Evolutionary conservation across 2,329 filamentous ascomycete species (phyloP).

Genomic region (Huntiella bhutanensis): DNA sequence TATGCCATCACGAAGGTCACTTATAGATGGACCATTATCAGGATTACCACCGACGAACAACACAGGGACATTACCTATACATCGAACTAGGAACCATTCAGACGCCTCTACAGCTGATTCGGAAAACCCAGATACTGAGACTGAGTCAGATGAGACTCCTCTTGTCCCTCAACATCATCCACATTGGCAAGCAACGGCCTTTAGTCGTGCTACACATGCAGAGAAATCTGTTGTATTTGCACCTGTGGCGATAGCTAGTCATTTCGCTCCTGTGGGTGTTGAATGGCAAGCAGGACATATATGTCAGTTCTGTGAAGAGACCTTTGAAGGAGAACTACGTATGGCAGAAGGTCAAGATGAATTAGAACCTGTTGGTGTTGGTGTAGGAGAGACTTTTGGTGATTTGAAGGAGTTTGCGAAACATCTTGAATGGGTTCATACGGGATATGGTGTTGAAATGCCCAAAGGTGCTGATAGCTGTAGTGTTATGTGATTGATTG

Average conservation of each 20-base stretch:
- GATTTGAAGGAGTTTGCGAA: slow-evolving; percentile 30
- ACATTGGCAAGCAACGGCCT: slow-evolving; percentile 34
- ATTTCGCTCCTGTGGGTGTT: slow-evolving; percentile 29
- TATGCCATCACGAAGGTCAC: slow-evolving; percentile 25
- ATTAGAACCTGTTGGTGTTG: slow-evolving; percentile 30
- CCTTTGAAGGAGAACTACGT: slow-evolving; percentile 24
- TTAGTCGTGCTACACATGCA: slow-evolving; percentile 21
- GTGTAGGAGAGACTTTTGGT: slow-evolving; percentile 29
- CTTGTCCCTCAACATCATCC: slow-evolving; percentile 15
- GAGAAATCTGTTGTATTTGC: slow-evolving; percentile 36
- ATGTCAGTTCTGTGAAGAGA: slow-evolving; percentile 39
- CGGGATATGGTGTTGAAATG: slow-evolving; percentile 13
- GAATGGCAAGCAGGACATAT: slow-evolving; percentile 33
- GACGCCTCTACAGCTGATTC: background rate
- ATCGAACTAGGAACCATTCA: slow-evolving; percentile 3
- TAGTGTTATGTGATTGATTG: slow-evolving; percentile 23
- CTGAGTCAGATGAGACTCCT: background rate
- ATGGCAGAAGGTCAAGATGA: slow-evolving; percentile 25
- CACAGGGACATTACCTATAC: background rate
- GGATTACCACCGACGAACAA: background rate
- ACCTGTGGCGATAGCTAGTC: slow-evolving; percentile 38
- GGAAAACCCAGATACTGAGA: background rate
- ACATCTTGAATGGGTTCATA: slow-evolving; percentile 39
- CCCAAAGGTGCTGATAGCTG: slow-evolving; percentile 23
- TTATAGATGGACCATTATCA: background rate